Percentiles rank a stretch among this genome's conserved stretches.
These are phyloP conservation scores for Pulicaria dysenterica DNA, from an alignment of 129 eudicot genomes.

Conservation along the genomic window DNA sequence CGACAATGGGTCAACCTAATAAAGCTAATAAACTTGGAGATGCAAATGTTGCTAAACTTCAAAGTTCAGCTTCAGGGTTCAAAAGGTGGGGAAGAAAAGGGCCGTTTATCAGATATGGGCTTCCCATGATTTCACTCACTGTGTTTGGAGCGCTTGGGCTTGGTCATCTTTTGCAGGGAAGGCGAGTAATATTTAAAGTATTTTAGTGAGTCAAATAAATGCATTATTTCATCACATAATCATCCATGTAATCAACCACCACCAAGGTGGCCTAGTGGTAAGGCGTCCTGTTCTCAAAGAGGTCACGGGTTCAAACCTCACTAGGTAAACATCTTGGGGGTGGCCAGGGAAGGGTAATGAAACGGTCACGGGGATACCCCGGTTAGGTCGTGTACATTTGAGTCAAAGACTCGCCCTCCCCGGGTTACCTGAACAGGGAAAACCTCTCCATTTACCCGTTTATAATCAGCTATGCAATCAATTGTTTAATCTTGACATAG, in stretches of 20 bases:
- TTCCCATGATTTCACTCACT: slow-evolving; percentile 91
- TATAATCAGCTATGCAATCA: background rate
- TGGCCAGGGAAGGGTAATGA: too few species aligned
- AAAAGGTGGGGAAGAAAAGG: slow-evolving; percentile 84
- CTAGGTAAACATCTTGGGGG: too few species aligned
- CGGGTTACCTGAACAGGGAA: too few species aligned
- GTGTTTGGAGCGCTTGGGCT: slow-evolving; percentile 89
- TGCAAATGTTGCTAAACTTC: slow-evolving; percentile 32
- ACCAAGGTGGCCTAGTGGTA: too few species aligned
- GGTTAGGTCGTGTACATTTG: too few species aligned
- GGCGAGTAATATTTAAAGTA: slow-evolving; percentile 44
- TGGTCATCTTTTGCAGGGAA: slow-evolving; percentile 91
- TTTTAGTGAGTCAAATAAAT: background rate
- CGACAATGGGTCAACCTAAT: slow-evolving; percentile 45
- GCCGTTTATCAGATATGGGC: slow-evolving; percentile 90
- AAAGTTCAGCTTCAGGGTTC: slow-evolving; percentile 51
- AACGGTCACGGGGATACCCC: too few species aligned
- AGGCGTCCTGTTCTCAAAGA: too few species aligned
- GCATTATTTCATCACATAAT: background rate
- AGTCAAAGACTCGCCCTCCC: too few species aligned
- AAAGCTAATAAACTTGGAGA: slow-evolving; percentile 22
- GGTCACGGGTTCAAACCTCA: too few species aligned
- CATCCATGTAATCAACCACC: background rate
- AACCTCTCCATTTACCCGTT: too few species aligned
- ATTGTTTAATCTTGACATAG: background rate